Base-by-base conservation (phyloP, 2,329 filamentous ascomycete species). In the Sclerotinia trifoliorum region DNA sequence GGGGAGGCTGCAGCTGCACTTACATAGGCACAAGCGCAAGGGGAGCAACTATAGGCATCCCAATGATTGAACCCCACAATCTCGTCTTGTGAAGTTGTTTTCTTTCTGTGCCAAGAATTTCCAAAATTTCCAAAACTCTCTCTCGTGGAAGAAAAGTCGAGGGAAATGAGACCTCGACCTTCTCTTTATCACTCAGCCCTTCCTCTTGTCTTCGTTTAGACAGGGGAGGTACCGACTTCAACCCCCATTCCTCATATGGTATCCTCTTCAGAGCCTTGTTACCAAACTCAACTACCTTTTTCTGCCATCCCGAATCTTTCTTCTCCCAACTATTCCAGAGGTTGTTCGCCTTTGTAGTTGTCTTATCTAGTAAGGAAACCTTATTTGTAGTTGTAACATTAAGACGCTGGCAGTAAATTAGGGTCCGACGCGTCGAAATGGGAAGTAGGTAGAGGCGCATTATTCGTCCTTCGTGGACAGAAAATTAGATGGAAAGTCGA, bases 371-470 rank as follows among this genome's bases (percentile, higher is more conserved):
- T 74, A 86, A 80, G 26, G 84, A 84, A 76, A 83, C 80, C 66
- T 85, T 81, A 51, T 84, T 81, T 11, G 84, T 79, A 49, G 84
- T 80, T 60, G 86, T 82, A 65, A 83, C 80, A 75, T 88, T 84
- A 71, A 91, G 81, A 72, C 90, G 90, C 77, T 97, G 91, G 80
- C 92, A 96, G 83, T 97, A 98, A 76, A 99, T 88, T 71, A 99
- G 87, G 64, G 93, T 94, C 76, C 94, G 90, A 77, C 91, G 88
- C 73, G 93, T 96, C 69, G 94, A 96, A 75, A 99, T 90, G 71
- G 95, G 95, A 68, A 99, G 86, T 72, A 99, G 88, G 81, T 93
- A 97, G 80, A 99, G 86, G 78, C 93, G 92, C 95, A 99, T 98
- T 46, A 35, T 51, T 67, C 24, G 65, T 29, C 24, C 56, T 62